These are phyloP conservation scores for Rubus idaeus DNA, from an alignment of 306 rosid species.

Conservation along the genomic window DNA sequence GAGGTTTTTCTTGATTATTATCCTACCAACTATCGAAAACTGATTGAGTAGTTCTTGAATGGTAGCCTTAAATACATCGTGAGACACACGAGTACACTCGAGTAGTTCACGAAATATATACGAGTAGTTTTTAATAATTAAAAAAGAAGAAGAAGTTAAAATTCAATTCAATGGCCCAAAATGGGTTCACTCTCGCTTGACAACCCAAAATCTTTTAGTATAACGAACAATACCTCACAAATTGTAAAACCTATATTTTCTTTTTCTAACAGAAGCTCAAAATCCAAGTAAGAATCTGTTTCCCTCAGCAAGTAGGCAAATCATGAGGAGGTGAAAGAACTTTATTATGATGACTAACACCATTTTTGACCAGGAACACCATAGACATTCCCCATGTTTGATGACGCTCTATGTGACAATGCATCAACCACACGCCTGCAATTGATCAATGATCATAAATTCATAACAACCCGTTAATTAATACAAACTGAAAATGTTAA, in stretches of 20 bases:
- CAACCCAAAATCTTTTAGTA: not conserved
- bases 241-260: not conserved
- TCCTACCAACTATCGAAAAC: no score
- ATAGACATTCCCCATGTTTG: constrained; percentile 43
- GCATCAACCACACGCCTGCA: constrained; percentile 52
- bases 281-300: not conserved
- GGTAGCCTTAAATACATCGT: no score
- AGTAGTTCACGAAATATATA: no score
- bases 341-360: constrained; percentile 24
- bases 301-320: constrained; percentile 24
- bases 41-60: no score
- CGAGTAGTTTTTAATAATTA: no score
- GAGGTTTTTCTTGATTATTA: no score
- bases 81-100: no score
- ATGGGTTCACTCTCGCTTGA: no score
- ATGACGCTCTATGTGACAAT: constrained; percentile 55
- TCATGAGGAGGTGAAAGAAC: constrained; percentile 37
- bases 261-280: not conserved
- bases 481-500: not conserved
- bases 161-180: no score
- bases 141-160: no score
- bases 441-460: no score
- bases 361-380: constrained; percentile 48
- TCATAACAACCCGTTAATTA: not conserved
- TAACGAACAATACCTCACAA: not conserved